Base-by-base conservation (phyloP, 805 yeast genomes). In the Yarrowia divulgata region DNA sequence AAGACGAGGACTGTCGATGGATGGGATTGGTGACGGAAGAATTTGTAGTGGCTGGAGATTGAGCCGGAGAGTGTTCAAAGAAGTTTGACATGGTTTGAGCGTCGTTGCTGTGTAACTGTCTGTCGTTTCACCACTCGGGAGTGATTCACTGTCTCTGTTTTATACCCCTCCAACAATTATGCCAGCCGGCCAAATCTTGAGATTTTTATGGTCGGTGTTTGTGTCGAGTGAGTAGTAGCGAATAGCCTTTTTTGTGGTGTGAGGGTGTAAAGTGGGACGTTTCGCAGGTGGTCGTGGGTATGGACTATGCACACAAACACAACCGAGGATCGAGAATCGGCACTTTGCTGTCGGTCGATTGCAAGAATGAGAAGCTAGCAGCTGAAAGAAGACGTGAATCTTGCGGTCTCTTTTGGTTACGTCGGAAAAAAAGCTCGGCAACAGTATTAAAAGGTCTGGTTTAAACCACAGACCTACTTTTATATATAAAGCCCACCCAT, bases 61-160 rank as follows among this genome's bases (percentile, higher is more conserved):
- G 64, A 29, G 64, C 63, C 48, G 63, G 64, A 29, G 64, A 57
- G 64, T 57, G 64, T 42, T 57, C 64, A 32, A 60, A 60, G 46
- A 60, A 60, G 66, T 60, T 60, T 9, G 66, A 60, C 66, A 60
- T 60, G 52, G 46, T 55, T n/a, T 10, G 29, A 23, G 29, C 29
- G 29, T 23, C 16, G 42, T 6, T 54, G 34, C 18, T 13, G 35
- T 7, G 29, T 2, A 23, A 23, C 29, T 23, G 8, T 13, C 60
- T 34, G 57, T 34, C 42, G 55, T 16, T 49, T n/a, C 13, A 32
- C 55, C 55, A 49, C 55, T 49, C 32, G 43, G 18, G 37, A 39
- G 43, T 37, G 60, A 37, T 18, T 52, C 42, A 39, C 62, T 39
- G 43, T 55, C 62, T 55, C 62, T 55, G 62, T 55, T 55, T 57